Evolutionary conservation across 176 grass and related monocot species (phyloP).

Genomic region (Raddia distichophylla): DNA sequence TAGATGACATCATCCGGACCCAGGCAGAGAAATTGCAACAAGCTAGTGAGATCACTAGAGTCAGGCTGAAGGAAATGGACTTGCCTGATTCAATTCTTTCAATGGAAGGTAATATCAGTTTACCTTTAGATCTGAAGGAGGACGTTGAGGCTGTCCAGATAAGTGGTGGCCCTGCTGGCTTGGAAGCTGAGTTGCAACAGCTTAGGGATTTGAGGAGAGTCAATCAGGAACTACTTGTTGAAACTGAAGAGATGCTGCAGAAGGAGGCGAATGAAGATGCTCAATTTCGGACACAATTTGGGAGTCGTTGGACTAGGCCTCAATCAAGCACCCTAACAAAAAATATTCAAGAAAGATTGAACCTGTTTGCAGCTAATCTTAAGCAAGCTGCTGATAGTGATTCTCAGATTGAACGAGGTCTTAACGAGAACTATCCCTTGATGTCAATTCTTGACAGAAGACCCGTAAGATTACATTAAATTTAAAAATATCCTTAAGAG

Average conservation of each 20-base stretch:
- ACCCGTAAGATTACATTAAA: constrained; percentile 60
- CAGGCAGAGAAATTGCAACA: constrained; percentile 98
- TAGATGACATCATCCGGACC: constrained; percentile 87
- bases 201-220: constrained; percentile 94
- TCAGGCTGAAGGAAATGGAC: constrained; percentile 99
- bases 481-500: background rate
- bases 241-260: constrained; percentile 93
- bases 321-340: constrained; percentile 94
- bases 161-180: constrained; percentile 81
- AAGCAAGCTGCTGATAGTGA: constrained; percentile 91
- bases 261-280: constrained; percentile 93
- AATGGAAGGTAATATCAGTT: constrained; percentile 87
- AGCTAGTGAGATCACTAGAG: constrained; percentile 94
- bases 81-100: constrained; percentile 96
- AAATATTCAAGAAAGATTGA: constrained; percentile 93
- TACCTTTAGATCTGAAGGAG: constrained; percentile 88
- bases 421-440: constrained; percentile 79
- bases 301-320: constrained; percentile 91
- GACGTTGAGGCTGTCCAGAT: constrained; percentile 97
- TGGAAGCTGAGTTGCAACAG: constrained; percentile 93
- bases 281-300: constrained; percentile 92
- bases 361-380: constrained; percentile 88
- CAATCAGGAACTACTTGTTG: constrained; percentile 91
- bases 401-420: constrained; percentile 69
- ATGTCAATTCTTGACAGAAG: constrained; percentile 93